Evolutionary conservation across 805 yeast species (phyloP), one percentile per base, ranked within the genome.

Genomic region (Saturnispora ahearnii): DNA sequence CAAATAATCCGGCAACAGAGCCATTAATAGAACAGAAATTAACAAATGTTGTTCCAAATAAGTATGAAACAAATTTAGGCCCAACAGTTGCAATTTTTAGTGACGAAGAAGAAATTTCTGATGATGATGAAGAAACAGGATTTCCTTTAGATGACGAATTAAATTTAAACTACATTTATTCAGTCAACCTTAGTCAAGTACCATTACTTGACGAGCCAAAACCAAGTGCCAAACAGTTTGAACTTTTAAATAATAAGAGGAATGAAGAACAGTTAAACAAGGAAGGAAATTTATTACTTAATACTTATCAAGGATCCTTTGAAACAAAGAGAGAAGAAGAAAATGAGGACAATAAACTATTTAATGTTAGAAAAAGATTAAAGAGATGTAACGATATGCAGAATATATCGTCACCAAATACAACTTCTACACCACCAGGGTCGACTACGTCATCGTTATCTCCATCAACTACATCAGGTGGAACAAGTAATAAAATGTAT

Each of bases 401-500:
- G 1, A 26, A 26, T 26, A 26, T 26, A 26, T 8, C 29, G 9
- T 6, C 9, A 26, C 6, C 29, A 3, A 26, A 6, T 5, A 26
- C 29, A 26, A 26, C 6, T 26, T 26, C 29, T 6, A 26, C 29
- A 6, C 29, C 29, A 26, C 29, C 24, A 18, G 40, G 40, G 5
- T 21, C 40, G 13, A 36, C 21, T 9, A n/a, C 40, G 12, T 18
- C 12, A 12, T 21, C n/a, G 7, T 8, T 18, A 33, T 45, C 41
- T 8, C 37, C 40, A n/a, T 7, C 49, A 12, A n/a, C 13, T 7
- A 44, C 40, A 18, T 8, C 37, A n/a, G 28, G 13, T 24, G 32
- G 28, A 5, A 15, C 7, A 10, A 30, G 12, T 3, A 46, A 43
- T 8, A 47, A 65, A 24, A 37, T 53, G 12, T 73, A 69, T 57